Percentiles rank a stretch among this genome's conserved stretches.
Evolutionary conservation across 202 grass and related monocot species (phyloP).

Genomic region (Musa balbisiana): DNA sequence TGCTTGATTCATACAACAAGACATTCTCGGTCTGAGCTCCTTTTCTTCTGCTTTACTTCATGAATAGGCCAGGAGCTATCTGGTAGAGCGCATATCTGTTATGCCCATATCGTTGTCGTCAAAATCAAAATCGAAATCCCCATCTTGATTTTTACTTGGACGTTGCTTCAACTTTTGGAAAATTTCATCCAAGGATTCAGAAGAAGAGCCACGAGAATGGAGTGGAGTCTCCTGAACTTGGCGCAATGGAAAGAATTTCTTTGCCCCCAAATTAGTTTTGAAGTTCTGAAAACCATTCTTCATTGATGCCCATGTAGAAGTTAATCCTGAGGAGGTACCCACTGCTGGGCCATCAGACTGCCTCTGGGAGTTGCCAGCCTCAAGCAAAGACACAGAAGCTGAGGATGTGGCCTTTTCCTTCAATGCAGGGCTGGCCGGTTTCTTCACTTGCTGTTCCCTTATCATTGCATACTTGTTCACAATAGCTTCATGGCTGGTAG

Average conservation of each 20-base stretch:
- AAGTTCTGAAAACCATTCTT: conserved; percentile 93
- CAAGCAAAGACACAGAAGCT: conserved; percentile 63
- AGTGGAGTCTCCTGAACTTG: conserved; percentile 48
- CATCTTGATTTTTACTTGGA: conserved; percentile 32
- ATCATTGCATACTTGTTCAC: conserved; percentile 68
- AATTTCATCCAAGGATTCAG: conserved; percentile 85
- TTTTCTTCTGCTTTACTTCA: not conserved
- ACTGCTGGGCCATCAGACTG: conserved; percentile 20
- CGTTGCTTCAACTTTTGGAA: conserved; percentile 81
- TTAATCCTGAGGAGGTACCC: conserved; percentile 37
- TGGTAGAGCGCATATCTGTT: conserved; percentile 31
- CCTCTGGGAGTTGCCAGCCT: conserved; percentile 43
- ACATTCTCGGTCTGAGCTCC: not conserved
- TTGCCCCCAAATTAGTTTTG: conserved; percentile 66
- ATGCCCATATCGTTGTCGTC: conserved; percentile 41
- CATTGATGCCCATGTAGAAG: conserved; percentile 82
- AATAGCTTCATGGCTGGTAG: conserved; percentile 51
- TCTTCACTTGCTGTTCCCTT: conserved; percentile 56
- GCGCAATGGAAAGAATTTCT: conserved; percentile 70
- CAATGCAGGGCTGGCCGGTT: conserved; percentile 29
- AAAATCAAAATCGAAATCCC: conserved; percentile 53
- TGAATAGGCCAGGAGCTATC: conserved; percentile 20
- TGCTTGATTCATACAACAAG: too few relatives aligned
- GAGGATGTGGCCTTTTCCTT: conserved; percentile 44
- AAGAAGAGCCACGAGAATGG: conserved; percentile 38